Conservation (phyloP, 768 basidiomycete genomes). For the Strobilomyces echinocephalus region DNA sequence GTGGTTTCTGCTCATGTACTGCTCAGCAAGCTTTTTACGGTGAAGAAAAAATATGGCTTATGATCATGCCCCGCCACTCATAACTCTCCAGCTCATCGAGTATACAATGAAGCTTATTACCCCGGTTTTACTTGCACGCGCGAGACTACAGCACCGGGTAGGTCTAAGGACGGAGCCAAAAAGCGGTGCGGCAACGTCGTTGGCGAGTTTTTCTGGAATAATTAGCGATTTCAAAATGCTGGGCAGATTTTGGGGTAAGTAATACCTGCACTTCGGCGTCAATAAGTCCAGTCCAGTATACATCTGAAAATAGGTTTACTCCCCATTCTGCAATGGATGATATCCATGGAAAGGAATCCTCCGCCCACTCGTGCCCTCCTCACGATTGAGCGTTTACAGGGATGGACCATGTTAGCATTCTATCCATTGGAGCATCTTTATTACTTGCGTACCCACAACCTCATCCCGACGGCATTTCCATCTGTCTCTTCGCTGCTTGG, state of each 20-base stretch:
- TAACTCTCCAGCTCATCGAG: slow-evolving; percentile 56
- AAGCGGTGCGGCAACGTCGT: slow-evolving; percentile 50
- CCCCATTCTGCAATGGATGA: slow-evolving; percentile 76
- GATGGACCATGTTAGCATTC: slow-evolving; percentile 67
- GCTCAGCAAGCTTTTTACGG: slow-evolving; percentile 71
- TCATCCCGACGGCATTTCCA: slow-evolving; percentile 55
- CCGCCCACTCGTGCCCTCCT: slow-evolving; percentile 66
- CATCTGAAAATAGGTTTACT: slow-evolving; percentile 52
- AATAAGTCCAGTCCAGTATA: background rate
- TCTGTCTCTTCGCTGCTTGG: slow-evolving; percentile 42
- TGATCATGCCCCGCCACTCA: background rate
- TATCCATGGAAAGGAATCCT: slow-evolving; percentile 65
- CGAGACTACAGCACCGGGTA: slow-evolving; percentile 60
- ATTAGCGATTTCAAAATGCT: slow-evolving; percentile 68
- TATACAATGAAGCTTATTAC: slow-evolving; percentile 67
- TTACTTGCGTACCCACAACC: slow-evolving; percentile 56
- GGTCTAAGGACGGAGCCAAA: slow-evolving; percentile 51
- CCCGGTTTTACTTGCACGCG: slow-evolving; percentile 62
- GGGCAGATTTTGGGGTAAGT: slow-evolving; percentile 76
- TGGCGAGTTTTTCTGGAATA: slow-evolving; percentile 49
- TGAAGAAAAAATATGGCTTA: slow-evolving; percentile 20
- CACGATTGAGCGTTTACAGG: slow-evolving; percentile 77
- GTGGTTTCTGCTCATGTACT: slow-evolving; percentile 7
- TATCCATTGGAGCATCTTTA: slow-evolving; percentile 76
- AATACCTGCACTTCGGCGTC: background rate